These are phyloP conservation scores for Leptoxyphium fumago DNA, from an alignment of 2,329 filamentous ascomycete species.

Conservation along the genomic window DNA sequence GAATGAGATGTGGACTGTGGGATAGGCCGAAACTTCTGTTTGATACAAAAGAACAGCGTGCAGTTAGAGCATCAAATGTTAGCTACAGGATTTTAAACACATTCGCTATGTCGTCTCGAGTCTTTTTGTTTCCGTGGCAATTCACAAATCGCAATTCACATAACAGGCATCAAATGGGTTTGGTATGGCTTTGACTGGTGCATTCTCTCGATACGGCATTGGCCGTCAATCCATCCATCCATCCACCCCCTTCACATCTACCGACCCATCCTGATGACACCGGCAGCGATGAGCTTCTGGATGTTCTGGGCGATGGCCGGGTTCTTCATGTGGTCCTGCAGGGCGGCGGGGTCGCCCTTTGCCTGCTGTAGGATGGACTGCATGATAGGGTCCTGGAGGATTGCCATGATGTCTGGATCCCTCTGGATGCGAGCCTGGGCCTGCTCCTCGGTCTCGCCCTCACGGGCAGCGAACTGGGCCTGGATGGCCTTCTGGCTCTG, in stretches of 20 bases:
- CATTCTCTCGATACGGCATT: too few relatives aligned
- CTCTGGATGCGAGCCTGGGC: constrained; percentile 79
- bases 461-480: constrained; percentile 78
- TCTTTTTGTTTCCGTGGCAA: too few relatives aligned
- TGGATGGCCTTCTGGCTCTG: constrained; percentile 86
- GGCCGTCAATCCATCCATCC: too few relatives aligned
- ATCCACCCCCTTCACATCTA: constrained; percentile 1
- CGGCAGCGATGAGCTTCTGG: constrained; percentile 84
- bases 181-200: too few relatives aligned
- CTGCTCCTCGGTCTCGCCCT: constrained; percentile 85
- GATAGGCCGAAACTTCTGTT: too few relatives aligned
- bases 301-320: constrained; percentile 72
- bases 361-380: constrained; percentile 94
- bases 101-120: too few relatives aligned
- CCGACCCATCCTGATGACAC: constrained; percentile 49
- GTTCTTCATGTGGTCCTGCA: constrained; percentile 97
- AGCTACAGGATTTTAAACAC: too few relatives aligned
- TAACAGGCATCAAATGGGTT: too few relatives aligned
- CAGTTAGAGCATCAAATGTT: too few relatives aligned
- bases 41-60: too few relatives aligned
- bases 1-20: too few relatives aligned
- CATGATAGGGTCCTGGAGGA: constrained; percentile 95
- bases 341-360: constrained; percentile 77
- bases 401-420: constrained; percentile 54
- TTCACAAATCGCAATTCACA: too few relatives aligned